Conservation (phyloP, 2,329 filamentous ascomycete genomes). For the Parastagonospora avenae region DNA sequence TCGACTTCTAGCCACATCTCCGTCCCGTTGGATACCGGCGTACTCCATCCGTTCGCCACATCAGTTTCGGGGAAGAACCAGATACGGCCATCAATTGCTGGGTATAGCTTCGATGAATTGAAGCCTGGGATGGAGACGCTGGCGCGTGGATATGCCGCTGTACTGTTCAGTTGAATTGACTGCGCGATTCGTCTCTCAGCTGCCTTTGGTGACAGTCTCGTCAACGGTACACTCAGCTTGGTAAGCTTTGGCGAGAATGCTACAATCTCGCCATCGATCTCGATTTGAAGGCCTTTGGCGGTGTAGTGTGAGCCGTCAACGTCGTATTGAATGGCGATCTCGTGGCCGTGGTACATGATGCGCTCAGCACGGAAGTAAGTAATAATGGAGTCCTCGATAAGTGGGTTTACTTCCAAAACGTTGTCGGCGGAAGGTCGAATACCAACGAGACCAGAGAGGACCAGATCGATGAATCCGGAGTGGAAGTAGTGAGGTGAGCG, state of each 20-base stretch:
- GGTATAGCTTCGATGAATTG: conserved; percentile 34
- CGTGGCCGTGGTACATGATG: conserved; percentile 51
- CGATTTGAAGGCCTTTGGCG: conserved; percentile 39
- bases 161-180: conserved; percentile 42
- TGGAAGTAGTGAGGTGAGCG: conserved; percentile 55
- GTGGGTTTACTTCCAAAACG: conserved; percentile 49
- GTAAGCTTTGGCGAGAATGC: conserved; percentile 34
- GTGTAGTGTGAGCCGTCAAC: conserved; percentile 40
- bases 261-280: conserved; percentile 43
- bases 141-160: conserved; percentile 37
- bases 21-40: conserved; percentile 32
- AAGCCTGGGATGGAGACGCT: conserved; percentile 35
- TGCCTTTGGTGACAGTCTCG: conserved; percentile 24
- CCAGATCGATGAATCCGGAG: conserved; percentile 51
- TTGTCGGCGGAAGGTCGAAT: conserved; percentile 49
- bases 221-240: conserved; percentile 29
- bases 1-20: conserved; percentile 47
- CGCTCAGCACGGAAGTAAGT: conserved; percentile 51
- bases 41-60: conserved; percentile 48
- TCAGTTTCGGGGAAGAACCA: conserved; percentile 47
- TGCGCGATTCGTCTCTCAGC: conserved; percentile 43
- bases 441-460: conserved; percentile 51
- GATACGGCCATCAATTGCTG: conserved; percentile 48
- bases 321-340: conserved; percentile 52
- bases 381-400: conserved; percentile 41